A percentile compares a stretch with the other conserved stretches of the same genome.
Evolutionary conservation across 208 protist genomes (phyloP).

Genomic region (Trypanosoma theileri): DNA sequence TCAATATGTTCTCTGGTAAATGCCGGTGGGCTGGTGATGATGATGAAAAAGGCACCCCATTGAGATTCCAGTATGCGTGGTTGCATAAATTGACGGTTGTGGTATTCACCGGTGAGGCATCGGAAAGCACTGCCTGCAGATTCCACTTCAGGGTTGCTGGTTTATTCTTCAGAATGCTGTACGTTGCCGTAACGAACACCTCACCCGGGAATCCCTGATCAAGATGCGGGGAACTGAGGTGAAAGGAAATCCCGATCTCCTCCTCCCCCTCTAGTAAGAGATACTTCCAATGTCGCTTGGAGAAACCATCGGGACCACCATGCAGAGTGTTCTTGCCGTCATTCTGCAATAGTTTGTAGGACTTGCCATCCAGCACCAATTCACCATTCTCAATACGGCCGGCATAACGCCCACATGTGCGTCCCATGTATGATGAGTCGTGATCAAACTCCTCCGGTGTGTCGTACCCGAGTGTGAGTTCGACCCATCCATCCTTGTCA

Average conservation of each 20-base stretch:
- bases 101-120: conserved; percentile 53
- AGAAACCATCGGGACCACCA: conserved; percentile 64
- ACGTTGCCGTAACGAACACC: conserved; percentile 65
- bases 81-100: conserved; percentile 82
- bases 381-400: conserved; percentile 65
- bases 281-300: conserved; percentile 71
- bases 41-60: conserved; percentile 47
- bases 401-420: conserved; percentile 51
- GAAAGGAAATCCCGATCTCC: conserved; percentile 69
- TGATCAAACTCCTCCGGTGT: conserved; percentile 5
- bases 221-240: conserved; percentile 66
- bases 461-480: not conserved
- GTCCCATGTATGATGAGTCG: not conserved
- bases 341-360: conserved; percentile 70
- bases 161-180: conserved; percentile 52
- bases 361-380: conserved; percentile 42
- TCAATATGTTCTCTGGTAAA: conserved; percentile 44
- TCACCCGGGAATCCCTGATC: conserved; percentile 84
- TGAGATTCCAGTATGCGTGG: conserved; percentile 85
- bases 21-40: conserved; percentile 1
- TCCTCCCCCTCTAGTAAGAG: conserved; percentile 65
- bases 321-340: conserved; percentile 62
- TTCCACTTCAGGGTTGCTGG: conserved; percentile 50
- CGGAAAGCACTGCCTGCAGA: conserved; percentile 47
- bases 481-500: conserved; percentile 38